These are phyloP conservation scores for Penicillium taxi DNA, from an alignment of 495 filamentous ascomycete species.

Conservation along the genomic window DNA sequence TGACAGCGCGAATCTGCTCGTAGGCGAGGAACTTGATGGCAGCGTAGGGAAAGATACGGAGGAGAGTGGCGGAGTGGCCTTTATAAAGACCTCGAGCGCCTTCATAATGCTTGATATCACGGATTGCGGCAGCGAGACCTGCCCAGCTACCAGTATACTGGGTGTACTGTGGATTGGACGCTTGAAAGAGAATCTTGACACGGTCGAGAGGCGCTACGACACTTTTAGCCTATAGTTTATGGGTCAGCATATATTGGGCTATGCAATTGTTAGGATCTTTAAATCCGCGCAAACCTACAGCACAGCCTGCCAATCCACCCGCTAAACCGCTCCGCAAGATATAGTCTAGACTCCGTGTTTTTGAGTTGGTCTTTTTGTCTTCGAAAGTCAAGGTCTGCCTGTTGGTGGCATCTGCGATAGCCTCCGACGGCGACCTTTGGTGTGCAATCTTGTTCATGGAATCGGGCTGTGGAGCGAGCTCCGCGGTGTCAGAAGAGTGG, in stretches of 20 bases:
- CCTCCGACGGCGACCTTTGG: conserved; percentile 17
- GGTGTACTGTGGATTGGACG: conserved; percentile 83
- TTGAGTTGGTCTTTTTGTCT: conserved; percentile 6
- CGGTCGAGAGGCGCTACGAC: conserved; percentile 92
- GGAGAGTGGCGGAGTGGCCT: conserved; percentile 86
- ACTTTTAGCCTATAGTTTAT: conserved; percentile 71
- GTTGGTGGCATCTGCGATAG: conserved; percentile 17
- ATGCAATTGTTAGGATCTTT: too few species aligned
- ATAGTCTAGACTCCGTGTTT: conserved; percentile 77
- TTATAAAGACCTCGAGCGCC: conserved; percentile 74
- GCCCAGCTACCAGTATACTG: conserved; percentile 87
- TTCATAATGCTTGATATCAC: conserved; percentile 69
- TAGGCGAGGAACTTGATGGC: conserved; percentile 97
- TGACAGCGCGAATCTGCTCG: conserved; percentile 74
- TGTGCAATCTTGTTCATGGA: conserved; percentile 31
- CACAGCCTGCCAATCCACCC: conserved; percentile 81
- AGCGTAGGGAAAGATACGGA: conserved; percentile 95
- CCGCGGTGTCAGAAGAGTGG: conserved; percentile 7
- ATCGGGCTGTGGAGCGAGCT: conserved; percentile 14
- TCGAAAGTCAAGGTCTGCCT: conserved; percentile 2
- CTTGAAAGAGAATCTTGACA: conserved; percentile 98
- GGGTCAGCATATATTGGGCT: neutral
- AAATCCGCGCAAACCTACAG: conserved; percentile 45
- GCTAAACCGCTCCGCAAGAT: conserved; percentile 71
- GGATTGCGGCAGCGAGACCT: conserved; percentile 68